Conservation (phyloP, 495 filamentous ascomycete genomes). For the Neurospora sp. region DNA sequence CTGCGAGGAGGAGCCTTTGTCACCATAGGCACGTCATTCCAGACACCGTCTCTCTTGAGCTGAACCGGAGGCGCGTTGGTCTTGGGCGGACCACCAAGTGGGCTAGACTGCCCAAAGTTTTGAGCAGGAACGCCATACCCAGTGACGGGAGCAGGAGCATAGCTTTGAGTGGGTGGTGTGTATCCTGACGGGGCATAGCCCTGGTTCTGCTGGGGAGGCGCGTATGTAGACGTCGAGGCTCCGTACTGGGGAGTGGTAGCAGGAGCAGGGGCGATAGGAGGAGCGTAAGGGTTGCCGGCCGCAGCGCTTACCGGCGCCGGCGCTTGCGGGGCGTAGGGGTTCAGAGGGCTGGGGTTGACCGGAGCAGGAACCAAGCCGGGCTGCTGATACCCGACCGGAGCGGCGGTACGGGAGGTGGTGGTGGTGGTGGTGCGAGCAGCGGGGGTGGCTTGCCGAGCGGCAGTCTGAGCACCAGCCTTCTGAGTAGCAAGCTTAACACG, state of each 20-base stretch:
- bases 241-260: constrained; percentile 23
- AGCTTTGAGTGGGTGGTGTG: constrained; percentile 4
- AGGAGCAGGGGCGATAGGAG: constrained; percentile 33
- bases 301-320: constrained; percentile 29
- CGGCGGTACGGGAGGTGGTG: constrained; percentile 20
- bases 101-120: constrained; percentile 8
- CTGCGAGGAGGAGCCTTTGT: constrained; percentile 61
- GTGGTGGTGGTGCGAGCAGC: constrained; percentile 7
- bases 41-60: constrained; percentile 59
- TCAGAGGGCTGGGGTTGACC: constrained; percentile 21
- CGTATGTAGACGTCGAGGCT: constrained; percentile 25
- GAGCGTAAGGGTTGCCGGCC: constrained; percentile 53
- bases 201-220: constrained; percentile 13
- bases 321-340: constrained; percentile 25
- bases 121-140: constrained; percentile 25
- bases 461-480: constrained; percentile 40
- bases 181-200: not conserved
- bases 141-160: constrained; percentile 17
- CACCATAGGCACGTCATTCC: constrained; percentile 94
- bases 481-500: constrained; percentile 78
- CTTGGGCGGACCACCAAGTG: constrained; percentile 25
- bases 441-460: constrained; percentile 19
- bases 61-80: constrained; percentile 60
- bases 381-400: constrained; percentile 30
- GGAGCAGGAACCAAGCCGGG: constrained; percentile 20